Conservation (phyloP, 257 asterid genomes). For the Penstemon eatonii region DNA sequence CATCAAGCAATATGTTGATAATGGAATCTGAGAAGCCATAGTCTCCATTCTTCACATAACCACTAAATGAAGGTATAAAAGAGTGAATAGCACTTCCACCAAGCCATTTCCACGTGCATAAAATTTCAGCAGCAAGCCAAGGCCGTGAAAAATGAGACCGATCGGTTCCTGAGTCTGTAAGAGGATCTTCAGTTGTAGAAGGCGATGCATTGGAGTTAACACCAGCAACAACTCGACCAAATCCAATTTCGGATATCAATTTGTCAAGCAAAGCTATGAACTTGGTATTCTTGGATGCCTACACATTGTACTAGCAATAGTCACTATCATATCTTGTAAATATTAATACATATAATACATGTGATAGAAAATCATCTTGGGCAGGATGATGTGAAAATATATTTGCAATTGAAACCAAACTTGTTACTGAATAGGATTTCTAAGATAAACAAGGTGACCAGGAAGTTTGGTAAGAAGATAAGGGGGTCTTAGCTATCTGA, state of each 20-base stretch:
- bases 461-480: conserved; percentile 1
- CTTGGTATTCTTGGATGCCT: conserved; percentile 57
- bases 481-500: not conserved
- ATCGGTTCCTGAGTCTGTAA: conserved; percentile 33
- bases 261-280: conserved; percentile 68
- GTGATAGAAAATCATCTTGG: not conserved
- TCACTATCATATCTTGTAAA: conserved; percentile 27
- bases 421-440: conserved; percentile 1
- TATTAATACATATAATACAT: not conserved
- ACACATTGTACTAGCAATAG: conserved; percentile 30
- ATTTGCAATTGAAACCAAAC: conserved; percentile 10
- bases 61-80: conserved; percentile 61
- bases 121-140: conserved; percentile 98
- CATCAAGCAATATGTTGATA: conserved; percentile 72
- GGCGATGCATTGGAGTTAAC: conserved; percentile 38
- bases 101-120: conserved; percentile 94
- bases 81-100: conserved; percentile 74
- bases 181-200: conserved; percentile 43
- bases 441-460: conserved; percentile 21
- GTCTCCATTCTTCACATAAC: conserved; percentile 50
- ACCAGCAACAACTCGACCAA: conserved; percentile 68
- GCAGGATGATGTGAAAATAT: not conserved
- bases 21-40: conserved; percentile 58
- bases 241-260: conserved; percentile 67
- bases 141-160: conserved; percentile 64